Evolutionary conservation across 306 rosid species (phyloP), one percentile per base, ranked within the genome.

Genomic region (Boehmeria nivea): DNA sequence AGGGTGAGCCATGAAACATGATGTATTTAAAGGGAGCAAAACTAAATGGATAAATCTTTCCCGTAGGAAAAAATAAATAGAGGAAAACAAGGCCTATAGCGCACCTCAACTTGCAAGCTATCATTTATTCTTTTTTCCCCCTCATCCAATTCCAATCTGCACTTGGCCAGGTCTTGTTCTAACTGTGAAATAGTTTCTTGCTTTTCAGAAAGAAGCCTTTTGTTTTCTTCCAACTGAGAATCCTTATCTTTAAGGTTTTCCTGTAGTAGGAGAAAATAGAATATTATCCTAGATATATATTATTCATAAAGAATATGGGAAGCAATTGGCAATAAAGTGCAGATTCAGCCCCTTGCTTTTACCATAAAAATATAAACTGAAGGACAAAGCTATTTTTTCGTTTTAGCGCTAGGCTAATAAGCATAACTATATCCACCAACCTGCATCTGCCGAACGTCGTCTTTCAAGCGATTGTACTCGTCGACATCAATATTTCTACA

Each of bases 391-490:
- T n/a, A n/a, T n/a, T n/a, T n/a, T n/a, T n/a, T n/a, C n/a, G n/a
- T n/a, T n/a, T n/a, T n/a, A n/a, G n/a, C n/a, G n/a, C n/a, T n/a
- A n/a, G n/a, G n/a, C n/a, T n/a, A n/a, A n/a, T n/a, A n/a, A 19
- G 4, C 25, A 54, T 4, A 18, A 43, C 16, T 45, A 4, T 48
- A 20, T 4, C 8, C 33, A 34, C 65, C 21, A 44, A 91, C 99
- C 99, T 77, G 74, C 85, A 82, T 36, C 53, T 72, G 84, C 61
- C 46, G 74, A 75, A 72, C 84, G 43, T 78, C 79, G 14, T 63
- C 74, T 81, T 84, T 91, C 66, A 79, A 49, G 51, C 83, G 89
- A 63, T 71, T 80, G 74, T 82, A 91, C 61, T 91, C 99, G 36
- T 87, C 93, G 36, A 67, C 72, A 59, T 91, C 87, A 54, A 91